A percentile compares a stretch with the other conserved stretches of the same genome.
Conservation (phyloP, 345 rosid genomes). For the Acer yangbiense region DNA sequence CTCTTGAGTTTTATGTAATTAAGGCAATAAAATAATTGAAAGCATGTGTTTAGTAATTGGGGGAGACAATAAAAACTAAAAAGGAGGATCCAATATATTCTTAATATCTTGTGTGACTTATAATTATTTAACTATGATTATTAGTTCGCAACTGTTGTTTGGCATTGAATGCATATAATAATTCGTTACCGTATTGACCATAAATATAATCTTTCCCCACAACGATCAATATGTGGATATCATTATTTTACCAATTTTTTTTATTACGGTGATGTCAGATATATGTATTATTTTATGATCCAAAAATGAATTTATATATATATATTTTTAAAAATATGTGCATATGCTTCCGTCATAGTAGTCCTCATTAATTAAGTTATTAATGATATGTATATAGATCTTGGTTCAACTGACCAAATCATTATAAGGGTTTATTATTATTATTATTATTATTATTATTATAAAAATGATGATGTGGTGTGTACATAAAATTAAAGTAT, state of each 20-base stretch:
- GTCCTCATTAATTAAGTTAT: not conserved
- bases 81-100: constrained; percentile 6
- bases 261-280: not conserved
- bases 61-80: not conserved
- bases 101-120: not conserved
- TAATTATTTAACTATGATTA: not conserved
- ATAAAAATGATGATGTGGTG: not conserved
- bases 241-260: constrained; percentile 4
- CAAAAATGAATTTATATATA: not conserved
- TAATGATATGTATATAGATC: not conserved
- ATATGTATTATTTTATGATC: not conserved
- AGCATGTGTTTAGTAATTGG: constrained; percentile 14
- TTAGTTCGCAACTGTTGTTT: not conserved
- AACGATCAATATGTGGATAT: not conserved
- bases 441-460: not conserved
- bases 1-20: not conserved
- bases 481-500: not conserved
- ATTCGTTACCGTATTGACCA: not conserved
- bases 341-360: not conserved
- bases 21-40: constrained; percentile 5
- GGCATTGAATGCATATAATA: not conserved
- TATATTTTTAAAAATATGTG: not conserved
- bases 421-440: not conserved
- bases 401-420: constrained; percentile 15
- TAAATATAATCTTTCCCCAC: not conserved